Evolutionary conservation across 2,329 filamentous ascomycete species (phyloP).

Genomic region (Fusarium algeriense): DNA sequence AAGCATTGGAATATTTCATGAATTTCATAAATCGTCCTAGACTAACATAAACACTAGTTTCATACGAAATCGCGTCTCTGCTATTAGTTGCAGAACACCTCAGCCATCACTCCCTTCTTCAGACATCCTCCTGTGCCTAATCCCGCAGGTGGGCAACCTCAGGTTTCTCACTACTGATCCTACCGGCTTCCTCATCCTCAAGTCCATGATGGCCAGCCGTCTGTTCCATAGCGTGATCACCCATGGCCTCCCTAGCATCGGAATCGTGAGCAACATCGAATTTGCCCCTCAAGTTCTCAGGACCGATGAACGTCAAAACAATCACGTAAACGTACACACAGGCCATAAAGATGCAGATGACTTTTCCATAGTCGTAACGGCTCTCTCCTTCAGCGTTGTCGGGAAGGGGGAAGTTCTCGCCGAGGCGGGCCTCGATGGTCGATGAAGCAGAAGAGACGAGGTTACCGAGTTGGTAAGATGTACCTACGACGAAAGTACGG

Average conservation of each 20-base stretch:
- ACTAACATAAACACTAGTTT: background rate
- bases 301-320: slow-evolving; percentile 72
- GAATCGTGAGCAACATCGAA: slow-evolving; percentile 64
- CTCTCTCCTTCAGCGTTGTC: slow-evolving; percentile 60
- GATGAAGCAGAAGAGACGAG: slow-evolving; percentile 76
- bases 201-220: slow-evolving; percentile 12
- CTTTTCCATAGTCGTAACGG: slow-evolving; percentile 81
- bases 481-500: slow-evolving; percentile 80
- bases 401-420: slow-evolving; percentile 78
- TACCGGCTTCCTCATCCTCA: slow-evolving; percentile 38
- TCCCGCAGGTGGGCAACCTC: slow-evolving; percentile 25
- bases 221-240: slow-evolving; percentile 51
- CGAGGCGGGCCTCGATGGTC: slow-evolving; percentile 81
- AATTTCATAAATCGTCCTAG: background rate
- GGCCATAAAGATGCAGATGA: slow-evolving; percentile 93
- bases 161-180: slow-evolving; percentile 21
- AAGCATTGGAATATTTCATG: background rate
- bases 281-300: slow-evolving; percentile 64
- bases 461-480: slow-evolving; percentile 82
- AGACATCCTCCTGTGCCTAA: background rate
- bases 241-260: slow-evolving; percentile 61
- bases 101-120: background rate
- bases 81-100: background rate
- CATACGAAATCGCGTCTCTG: background rate
- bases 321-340: slow-evolving; percentile 78